A percentile compares a stretch with the other conserved stretches of the same genome.
Evolutionary conservation across 1,284 basidiomycete species (phyloP).

Genomic region (Ceratobasidium sp.): DNA sequence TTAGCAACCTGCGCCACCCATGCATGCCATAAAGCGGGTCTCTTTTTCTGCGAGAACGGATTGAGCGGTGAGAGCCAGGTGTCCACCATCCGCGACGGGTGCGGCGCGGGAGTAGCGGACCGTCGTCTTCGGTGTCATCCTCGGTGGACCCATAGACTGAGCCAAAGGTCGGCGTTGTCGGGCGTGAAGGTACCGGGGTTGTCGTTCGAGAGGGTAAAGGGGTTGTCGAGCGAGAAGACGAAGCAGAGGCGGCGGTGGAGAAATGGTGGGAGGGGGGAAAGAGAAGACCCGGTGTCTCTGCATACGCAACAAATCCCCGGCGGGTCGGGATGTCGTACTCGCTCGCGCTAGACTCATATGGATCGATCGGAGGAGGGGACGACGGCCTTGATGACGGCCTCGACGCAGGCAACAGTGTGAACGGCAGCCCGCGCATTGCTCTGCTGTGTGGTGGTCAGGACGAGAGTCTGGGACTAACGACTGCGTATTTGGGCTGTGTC

Average conservation of each 20-base stretch:
- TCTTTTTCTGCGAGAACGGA: constrained; percentile 33
- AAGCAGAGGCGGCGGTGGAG: constrained; percentile 27
- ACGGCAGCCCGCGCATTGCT: constrained; percentile 35
- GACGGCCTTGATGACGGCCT: constrained; percentile 23
- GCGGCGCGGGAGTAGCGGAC: constrained; percentile 67
- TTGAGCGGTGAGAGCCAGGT: constrained; percentile 4
- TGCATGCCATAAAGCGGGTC: constrained; percentile 35
- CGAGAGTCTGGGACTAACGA: neutral
- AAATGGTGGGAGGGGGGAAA: constrained; percentile 27
- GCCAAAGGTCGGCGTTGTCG: constrained; percentile 43
- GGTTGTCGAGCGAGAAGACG: constrained; percentile 32
- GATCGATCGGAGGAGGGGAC: constrained; percentile 18
- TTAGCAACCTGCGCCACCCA: constrained; percentile 61
- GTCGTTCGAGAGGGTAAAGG: constrained; percentile 40
- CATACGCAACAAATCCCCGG: constrained; percentile 23
- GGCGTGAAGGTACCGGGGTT: constrained; percentile 31
- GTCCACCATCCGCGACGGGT: constrained; percentile 35
- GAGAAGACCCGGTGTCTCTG: neutral
- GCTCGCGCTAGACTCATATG: constrained; percentile 36
- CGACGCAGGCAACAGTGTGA: constrained; percentile 35
- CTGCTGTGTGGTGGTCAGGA: constrained; percentile 17
- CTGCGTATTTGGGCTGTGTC: constrained; percentile 27
- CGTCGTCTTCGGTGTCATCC: constrained; percentile 79
- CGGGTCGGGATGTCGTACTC: constrained; percentile 38
- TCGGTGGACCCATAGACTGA: constrained; percentile 58